phyloP scores from a whole-genome alignment of 2,329 filamentous ascomycete species.

The Alternaria conjuncta region DNA sequence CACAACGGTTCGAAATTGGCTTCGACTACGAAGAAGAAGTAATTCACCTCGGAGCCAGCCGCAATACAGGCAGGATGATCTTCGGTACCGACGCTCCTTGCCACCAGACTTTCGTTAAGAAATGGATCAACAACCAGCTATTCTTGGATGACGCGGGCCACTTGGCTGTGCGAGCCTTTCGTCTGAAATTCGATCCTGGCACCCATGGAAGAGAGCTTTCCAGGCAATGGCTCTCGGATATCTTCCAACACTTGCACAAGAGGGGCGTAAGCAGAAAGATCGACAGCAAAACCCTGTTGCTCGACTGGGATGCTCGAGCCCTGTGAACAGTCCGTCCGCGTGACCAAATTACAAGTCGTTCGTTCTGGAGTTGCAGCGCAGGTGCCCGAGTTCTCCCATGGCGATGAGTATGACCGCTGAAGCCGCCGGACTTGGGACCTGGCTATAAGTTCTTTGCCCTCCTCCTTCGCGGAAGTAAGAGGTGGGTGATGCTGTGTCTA shows the following conservation, averaged over 20 bases:
- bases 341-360: background rate
- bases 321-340: background rate
- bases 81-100: background rate
- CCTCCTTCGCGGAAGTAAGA: background rate
- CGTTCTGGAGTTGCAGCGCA: background rate
- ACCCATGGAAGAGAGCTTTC: background rate
- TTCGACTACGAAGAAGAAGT: background rate
- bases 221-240: background rate
- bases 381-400: background rate
- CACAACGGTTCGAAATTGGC: background rate
- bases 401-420: background rate
- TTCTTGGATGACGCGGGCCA: background rate
- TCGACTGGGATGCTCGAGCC: background rate
- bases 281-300: background rate
- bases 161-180: background rate
- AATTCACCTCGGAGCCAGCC: background rate
- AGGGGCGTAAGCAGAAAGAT: background rate
- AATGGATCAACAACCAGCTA: background rate
- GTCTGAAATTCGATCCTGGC: background rate
- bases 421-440: background rate
- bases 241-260: background rate
- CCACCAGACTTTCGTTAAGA: background rate
- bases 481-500: background rate
- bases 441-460: accelerated
- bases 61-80: background rate